Evolutionary conservation across 176 grass and related monocot genomes (phyloP).

Genomic region (Rhynchospora pubera): DNA sequence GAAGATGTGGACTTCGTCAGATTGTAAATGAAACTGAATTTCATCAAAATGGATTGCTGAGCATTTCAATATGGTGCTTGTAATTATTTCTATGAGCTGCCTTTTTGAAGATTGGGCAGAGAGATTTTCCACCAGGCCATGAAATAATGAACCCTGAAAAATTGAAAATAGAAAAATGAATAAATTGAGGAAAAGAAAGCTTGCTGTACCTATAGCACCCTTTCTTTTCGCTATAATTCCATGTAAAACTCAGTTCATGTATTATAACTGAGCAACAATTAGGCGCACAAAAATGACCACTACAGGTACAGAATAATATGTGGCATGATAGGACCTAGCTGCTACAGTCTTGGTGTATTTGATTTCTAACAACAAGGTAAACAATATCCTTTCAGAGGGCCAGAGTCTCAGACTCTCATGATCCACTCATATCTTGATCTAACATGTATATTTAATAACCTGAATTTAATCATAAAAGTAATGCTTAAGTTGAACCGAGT

Average conservation of each 20-base stretch:
- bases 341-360: background rate
- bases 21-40: constrained; percentile 28
- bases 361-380: background rate
- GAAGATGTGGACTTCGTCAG: constrained; percentile 1
- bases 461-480: background rate
- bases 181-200: background rate
- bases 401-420: background rate
- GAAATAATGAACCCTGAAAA: constrained; percentile 61
- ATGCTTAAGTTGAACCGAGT: background rate
- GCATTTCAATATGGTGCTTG: constrained; percentile 41
- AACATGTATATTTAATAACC: background rate
- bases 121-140: constrained; percentile 48
- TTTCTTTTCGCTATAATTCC: background rate
- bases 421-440: background rate
- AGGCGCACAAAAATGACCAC: background rate
- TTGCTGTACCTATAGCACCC: background rate
- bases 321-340: too few species aligned
- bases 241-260: background rate
- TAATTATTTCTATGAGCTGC: constrained; percentile 29
- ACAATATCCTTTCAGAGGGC: background rate
- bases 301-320: background rate
- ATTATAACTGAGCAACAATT: background rate
- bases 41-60: constrained; percentile 35
- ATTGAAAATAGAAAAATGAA: background rate
- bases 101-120: constrained; percentile 43